Percentiles rank a stretch among this genome's conserved stretches.
Conservation (phyloP, 352 stramenopile genomes). For the Phytophthora palmivora region DNA sequence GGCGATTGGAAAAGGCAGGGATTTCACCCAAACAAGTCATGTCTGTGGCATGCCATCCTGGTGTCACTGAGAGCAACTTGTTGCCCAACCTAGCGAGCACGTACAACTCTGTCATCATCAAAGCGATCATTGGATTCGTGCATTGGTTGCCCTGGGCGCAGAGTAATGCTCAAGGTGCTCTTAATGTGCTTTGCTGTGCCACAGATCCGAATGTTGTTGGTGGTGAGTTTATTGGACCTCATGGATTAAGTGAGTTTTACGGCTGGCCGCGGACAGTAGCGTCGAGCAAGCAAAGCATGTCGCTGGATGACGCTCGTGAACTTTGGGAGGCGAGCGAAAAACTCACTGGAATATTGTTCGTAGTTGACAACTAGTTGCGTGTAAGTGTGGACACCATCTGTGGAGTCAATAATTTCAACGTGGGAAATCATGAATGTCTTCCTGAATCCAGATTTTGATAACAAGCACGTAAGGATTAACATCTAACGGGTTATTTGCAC, state of each 20-base stretch:
- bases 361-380: constrained; percentile 15
- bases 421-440: neutral
- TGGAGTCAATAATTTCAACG: constrained; percentile 1
- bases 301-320: constrained; percentile 29
- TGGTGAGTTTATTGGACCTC: constrained; percentile 65
- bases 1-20: constrained; percentile 59
- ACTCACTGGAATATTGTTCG: constrained; percentile 38
- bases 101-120: constrained; percentile 61
- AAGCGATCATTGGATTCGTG: constrained; percentile 54
- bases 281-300: constrained; percentile 62
- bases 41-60: constrained; percentile 85
- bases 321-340: constrained; percentile 45
- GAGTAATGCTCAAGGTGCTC: constrained; percentile 60
- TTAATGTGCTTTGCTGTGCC: constrained; percentile 60
- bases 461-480: neutral
- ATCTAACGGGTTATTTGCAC: too few species aligned
- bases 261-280: constrained; percentile 58
- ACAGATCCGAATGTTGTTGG: constrained; percentile 50
- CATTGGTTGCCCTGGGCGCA: constrained; percentile 70
- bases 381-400: neutral
- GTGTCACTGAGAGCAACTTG: constrained; percentile 78
- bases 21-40: constrained; percentile 46
- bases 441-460: neutral
- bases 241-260: constrained; percentile 68
- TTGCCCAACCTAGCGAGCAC: constrained; percentile 65